Evolutionary conservation across 2,329 filamentous ascomycete genomes (phyloP), one percentile per base, ranked within the genome.

Genomic region (Botrytis tulipae): DNA sequence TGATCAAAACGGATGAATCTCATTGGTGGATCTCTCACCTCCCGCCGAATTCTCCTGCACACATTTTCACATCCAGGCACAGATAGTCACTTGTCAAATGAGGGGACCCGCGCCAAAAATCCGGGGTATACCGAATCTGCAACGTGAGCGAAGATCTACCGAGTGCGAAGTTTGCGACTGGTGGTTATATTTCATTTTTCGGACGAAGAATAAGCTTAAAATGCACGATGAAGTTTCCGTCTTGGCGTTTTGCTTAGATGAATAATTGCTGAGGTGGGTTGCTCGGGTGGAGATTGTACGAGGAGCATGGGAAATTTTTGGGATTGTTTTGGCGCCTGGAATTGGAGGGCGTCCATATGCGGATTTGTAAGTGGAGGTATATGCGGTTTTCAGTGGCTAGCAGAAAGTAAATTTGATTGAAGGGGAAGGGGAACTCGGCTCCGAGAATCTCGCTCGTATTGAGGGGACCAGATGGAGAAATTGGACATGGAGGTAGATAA

Each of bases 201-300:
- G 22, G 32, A 46, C 6, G 22, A n/a, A 22, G 22, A 37, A 67
- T 22, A 40, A 67, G 22, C 22, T 67, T 51, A 40, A 51, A 9
- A 51, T 48, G 63, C 44, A 48, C 46, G 63, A 51, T 51, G 63
- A 67, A 37, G 63, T 51, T 51, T 67, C 44, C 40, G 32, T 37
- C 63, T 67, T 67, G 63, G 44, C 63, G 44, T n/a, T 63, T 40
- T 67, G 22, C 7, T 9, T 37, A 18, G 63, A 37, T 68, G 65
- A 48, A 40, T 22, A 51, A 48, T 22, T 10, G 32, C 14, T 22
- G 37, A 67, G 65, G n/a, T 14, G 35, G 35, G 7, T 46, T 29
- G 14, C 42, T 46, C 62, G 62, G 42, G 62, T 22, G n/a, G 62
- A 65, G 62, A 65, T 65, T 25, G 42, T 46, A 65, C 62, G 62